phyloP scores from a whole-genome alignment of 495 filamentous ascomycete genomes.

The Filosporella fistucella region DNA sequence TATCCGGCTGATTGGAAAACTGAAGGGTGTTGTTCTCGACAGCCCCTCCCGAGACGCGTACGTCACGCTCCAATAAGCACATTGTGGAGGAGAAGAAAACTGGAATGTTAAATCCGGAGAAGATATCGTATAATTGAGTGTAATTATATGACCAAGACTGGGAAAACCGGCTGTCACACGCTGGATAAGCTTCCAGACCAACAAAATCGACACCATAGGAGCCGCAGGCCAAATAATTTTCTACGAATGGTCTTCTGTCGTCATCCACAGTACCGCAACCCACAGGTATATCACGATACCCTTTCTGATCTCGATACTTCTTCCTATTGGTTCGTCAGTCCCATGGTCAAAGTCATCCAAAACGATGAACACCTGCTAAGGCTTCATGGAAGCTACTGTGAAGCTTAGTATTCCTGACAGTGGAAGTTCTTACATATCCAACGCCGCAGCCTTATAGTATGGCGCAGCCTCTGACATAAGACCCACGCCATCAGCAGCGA shows the following conservation, averaged over 20 bases:
- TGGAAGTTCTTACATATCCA: constrained; percentile 77
- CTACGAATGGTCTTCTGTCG: constrained; percentile 67
- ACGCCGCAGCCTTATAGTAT: constrained; percentile 71
- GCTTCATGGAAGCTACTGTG: too few species aligned
- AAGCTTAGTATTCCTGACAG: too few species aligned
- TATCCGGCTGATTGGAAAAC: constrained; percentile 69
- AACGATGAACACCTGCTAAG: too few species aligned
- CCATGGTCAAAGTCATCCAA: too few species aligned
- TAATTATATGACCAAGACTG: constrained; percentile 81
- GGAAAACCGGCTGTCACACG: constrained; percentile 62
- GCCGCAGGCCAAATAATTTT: constrained; percentile 79
- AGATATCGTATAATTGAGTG: constrained; percentile 46
- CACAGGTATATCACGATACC: constrained; percentile 73
- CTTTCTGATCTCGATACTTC: constrained; percentile 66
- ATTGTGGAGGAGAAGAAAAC: constrained; percentile 81
- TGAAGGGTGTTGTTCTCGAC: constrained; percentile 54
- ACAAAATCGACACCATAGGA: constrained; percentile 77
- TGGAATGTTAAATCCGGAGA: constrained; percentile 57
- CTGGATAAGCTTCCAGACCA: constrained; percentile 76
- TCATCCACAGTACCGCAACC: constrained; percentile 85
- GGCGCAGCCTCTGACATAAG: constrained; percentile 64
- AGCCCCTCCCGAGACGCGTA: too few species aligned
- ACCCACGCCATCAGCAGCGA: constrained; percentile 80
- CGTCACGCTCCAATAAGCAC: too few species aligned
- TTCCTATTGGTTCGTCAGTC: too few species aligned